These are phyloP conservation scores for Blastobotrys muscicola DNA, from an alignment of 805 yeast species.

Conservation along the genomic window DNA sequence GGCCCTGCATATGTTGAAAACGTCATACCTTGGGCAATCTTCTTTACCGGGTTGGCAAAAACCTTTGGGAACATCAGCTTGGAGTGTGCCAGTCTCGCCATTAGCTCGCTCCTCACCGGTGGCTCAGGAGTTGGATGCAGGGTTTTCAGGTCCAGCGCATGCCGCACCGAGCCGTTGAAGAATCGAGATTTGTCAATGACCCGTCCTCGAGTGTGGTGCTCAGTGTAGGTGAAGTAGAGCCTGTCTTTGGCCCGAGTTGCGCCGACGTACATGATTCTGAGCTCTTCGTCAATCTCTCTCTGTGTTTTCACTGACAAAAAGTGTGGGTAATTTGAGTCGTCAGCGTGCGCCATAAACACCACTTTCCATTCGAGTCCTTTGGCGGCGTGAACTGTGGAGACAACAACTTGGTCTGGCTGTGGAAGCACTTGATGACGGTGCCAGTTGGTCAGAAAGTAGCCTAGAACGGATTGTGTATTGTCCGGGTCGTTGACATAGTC, in stretches of 20 bases:
- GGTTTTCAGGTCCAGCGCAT: neutral
- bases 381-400: constrained; percentile 85
- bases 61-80: neutral
- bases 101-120: neutral
- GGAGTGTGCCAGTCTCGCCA: neutral
- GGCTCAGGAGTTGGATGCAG: neutral
- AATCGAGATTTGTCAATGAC: neutral
- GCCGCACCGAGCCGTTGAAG: neutral
- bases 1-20: constrained; percentile 2
- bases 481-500: neutral
- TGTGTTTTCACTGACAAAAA: neutral
- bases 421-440: constrained; percentile 10
- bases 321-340: constrained; percentile 12
- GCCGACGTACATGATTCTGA: constrained; percentile 21
- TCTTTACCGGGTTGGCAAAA: neutral
- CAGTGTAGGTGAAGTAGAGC: constrained; percentile 2
- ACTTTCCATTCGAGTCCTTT: constrained; percentile 95
- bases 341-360: constrained; percentile 40
- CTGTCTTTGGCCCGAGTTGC: constrained; percentile 20
- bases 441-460: constrained; percentile 7
- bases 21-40: neutral
- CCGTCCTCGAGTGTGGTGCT: neutral
- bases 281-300: constrained; percentile 13
- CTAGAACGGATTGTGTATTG: neutral
- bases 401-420: constrained; percentile 27